Percentiles rank a stretch among this genome's conserved stretches.
Conservation (phyloP, 169 alveolate species). For the Miamiensis avidus region DNA sequence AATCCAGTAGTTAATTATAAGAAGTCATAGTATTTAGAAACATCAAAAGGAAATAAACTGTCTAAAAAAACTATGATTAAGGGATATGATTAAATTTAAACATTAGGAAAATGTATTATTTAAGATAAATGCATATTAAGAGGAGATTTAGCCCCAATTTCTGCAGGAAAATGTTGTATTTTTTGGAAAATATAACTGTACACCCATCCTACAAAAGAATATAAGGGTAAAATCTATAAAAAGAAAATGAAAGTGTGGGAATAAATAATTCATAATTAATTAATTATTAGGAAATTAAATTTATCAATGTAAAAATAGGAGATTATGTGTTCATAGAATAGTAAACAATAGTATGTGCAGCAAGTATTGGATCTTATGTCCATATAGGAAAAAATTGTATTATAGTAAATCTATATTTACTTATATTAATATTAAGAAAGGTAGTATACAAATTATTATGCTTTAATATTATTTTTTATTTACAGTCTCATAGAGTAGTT, state of each 20-base stretch:
- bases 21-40: constrained; percentile 30
- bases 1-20: constrained; percentile 20
- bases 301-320: constrained; percentile 61
- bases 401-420: constrained; percentile 31
- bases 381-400: constrained; percentile 81
- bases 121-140: constrained; percentile 60
- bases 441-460: neutral
- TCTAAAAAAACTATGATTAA: constrained; percentile 34
- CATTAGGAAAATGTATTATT: constrained; percentile 61
- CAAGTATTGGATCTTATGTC: constrained; percentile 72
- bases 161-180: constrained; percentile 61
- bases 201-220: neutral
- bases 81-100: constrained; percentile 62
- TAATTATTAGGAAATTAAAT: constrained; percentile 45
- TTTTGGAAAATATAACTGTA: constrained; percentile 24
- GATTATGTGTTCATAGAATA: constrained; percentile 71
- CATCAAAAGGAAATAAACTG: constrained; percentile 40
- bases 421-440: neutral
- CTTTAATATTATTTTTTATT: neutral
- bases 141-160: constrained; percentile 75
- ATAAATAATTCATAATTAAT: neutral
- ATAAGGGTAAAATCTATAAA: neutral
- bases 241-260: neutral
- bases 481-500: constrained; percentile 62
- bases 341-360: constrained; percentile 60